These are phyloP conservation scores for Solanum medicagineum DNA, from an alignment of 257 asterid species.

Conservation along the genomic window DNA sequence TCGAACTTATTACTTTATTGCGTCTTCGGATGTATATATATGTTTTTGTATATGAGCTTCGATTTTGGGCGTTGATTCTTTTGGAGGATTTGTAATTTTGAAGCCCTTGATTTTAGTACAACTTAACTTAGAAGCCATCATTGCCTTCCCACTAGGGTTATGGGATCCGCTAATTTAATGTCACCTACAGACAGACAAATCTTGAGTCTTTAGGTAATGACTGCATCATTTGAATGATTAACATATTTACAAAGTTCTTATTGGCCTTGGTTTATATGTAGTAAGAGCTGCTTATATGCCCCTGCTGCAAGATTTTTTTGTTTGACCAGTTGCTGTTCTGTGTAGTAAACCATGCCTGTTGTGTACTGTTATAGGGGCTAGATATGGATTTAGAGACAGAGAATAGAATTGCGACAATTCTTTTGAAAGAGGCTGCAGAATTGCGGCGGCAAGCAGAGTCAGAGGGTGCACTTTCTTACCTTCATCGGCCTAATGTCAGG, in stretches of 20 bases:
- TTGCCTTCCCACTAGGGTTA: background rate
- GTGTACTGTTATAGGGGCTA: background rate
- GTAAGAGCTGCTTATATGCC: background rate
- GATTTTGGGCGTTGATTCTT: background rate
- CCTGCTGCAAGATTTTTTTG: background rate
- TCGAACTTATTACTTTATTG: background rate
- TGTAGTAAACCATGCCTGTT: background rate
- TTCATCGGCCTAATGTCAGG: slow-evolving; percentile 53
- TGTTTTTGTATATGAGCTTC: background rate
- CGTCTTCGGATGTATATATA: background rate
- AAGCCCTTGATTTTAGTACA: background rate
- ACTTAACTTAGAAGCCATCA: background rate
- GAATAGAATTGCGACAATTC: slow-evolving; percentile 74
- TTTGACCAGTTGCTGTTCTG: background rate
- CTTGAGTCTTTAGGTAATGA: background rate
- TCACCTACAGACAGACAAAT: background rate
- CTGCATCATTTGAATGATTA: background rate
- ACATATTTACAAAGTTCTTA: background rate
- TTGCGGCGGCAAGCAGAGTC: slow-evolving; percentile 68
- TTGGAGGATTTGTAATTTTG: background rate
- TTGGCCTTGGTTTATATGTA: background rate
- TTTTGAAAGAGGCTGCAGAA: slow-evolving; percentile 86
- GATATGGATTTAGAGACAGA: slow-evolving; percentile 86
- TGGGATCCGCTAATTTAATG: background rate
- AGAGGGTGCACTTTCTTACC: slow-evolving; percentile 84